Conservation (phyloP, 495 filamentous ascomycete genomes). For the Aspergillus carlsbadensis region DNA sequence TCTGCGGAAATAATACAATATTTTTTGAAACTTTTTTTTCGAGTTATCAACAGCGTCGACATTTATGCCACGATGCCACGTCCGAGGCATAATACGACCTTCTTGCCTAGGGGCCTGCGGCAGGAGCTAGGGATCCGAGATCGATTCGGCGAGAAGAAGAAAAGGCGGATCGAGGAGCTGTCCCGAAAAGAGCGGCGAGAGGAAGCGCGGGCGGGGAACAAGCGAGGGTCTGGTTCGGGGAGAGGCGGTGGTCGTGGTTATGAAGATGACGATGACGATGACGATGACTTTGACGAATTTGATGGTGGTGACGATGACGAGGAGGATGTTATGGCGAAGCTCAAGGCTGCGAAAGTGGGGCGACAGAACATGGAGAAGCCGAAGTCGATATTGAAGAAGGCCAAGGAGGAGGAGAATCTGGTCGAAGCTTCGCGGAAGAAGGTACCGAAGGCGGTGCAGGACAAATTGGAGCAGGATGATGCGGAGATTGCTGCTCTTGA, state of each 20-base stretch:
- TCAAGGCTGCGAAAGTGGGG: conserved; percentile 21
- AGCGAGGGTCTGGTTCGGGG: conserved; percentile 31
- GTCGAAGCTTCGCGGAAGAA: conserved; percentile 25
- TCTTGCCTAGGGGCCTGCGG: conserved; percentile 60
- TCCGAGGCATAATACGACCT: conserved; percentile 55
- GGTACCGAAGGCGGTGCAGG: conserved; percentile 58
- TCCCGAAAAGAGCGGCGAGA: conserved; percentile 63
- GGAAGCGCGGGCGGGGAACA: conserved; percentile 57
- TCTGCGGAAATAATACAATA: conserved; percentile 9
- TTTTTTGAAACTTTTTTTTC: conserved; percentile 7
- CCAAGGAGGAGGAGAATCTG: conserved; percentile 29
- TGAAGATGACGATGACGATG: conserved; percentile 20
- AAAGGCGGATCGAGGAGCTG: conserved; percentile 36
- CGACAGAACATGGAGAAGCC: conserved; percentile 25
- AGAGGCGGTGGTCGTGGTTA: conserved; percentile 17
- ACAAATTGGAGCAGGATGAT: conserved; percentile 70
- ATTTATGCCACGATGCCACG: conserved; percentile 31
- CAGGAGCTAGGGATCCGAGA: conserved; percentile 56
- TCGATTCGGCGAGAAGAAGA: conserved; percentile 39
- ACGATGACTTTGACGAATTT: conserved; percentile 21
- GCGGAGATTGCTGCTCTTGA: conserved; percentile 86
- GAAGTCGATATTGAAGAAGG: conserved; percentile 48
- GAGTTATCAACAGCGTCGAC: not conserved
- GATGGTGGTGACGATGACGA: conserved; percentile 25
- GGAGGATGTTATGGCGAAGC: conserved; percentile 17